Percentiles rank a stretch among this genome's conserved stretches.
Conservation (phyloP, 805 yeast species). For the Cyberlindnera nakhonratchasimensis region DNA sequence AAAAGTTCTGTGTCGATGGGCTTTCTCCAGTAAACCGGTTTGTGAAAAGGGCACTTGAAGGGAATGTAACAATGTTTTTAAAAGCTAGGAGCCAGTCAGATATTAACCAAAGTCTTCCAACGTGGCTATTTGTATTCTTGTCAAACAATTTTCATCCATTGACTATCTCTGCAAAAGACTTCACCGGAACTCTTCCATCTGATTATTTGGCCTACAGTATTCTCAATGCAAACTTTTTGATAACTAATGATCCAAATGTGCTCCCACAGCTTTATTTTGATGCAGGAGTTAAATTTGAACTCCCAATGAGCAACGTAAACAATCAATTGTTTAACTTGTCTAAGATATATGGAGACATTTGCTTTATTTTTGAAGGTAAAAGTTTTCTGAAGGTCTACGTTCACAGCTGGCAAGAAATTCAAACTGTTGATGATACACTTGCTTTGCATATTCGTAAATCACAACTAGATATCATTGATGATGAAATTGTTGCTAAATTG, state of each 20-base stretch:
- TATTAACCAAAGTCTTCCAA: conserved; percentile 16
- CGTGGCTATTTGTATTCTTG: conserved; percentile 15
- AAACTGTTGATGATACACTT: conserved; percentile 9
- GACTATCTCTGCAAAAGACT: not conserved
- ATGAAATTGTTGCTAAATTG: conserved; percentile 8
- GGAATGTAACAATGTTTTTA: conserved; percentile 5
- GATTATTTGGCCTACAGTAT: conserved; percentile 2
- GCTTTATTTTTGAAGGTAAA: conserved; percentile 11
- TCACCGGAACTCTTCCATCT: not conserved
- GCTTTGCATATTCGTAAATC: conserved; percentile 15
- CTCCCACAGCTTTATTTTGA: conserved; percentile 11
- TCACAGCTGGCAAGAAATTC: conserved; percentile 23
- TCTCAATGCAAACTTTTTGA: conserved; percentile 1
- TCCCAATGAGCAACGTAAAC: conserved; percentile 13
- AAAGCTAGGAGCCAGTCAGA: conserved; percentile 13
- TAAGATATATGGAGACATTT: conserved; percentile 16
- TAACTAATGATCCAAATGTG: conserved; percentile 8
- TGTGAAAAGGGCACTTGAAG: conserved; percentile 6
- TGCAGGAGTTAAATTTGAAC: not conserved
- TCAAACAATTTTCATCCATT: conserved; percentile 16
- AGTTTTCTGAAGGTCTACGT: conserved; percentile 17
- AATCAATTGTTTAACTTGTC: conserved; percentile 13
- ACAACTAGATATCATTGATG: conserved; percentile 22
- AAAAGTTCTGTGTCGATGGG: conserved; percentile 19
- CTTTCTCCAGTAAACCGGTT: conserved; percentile 22